Conservation (phyloP, 73 alveolate species). For the Symbiodinium pilosum region DNA sequence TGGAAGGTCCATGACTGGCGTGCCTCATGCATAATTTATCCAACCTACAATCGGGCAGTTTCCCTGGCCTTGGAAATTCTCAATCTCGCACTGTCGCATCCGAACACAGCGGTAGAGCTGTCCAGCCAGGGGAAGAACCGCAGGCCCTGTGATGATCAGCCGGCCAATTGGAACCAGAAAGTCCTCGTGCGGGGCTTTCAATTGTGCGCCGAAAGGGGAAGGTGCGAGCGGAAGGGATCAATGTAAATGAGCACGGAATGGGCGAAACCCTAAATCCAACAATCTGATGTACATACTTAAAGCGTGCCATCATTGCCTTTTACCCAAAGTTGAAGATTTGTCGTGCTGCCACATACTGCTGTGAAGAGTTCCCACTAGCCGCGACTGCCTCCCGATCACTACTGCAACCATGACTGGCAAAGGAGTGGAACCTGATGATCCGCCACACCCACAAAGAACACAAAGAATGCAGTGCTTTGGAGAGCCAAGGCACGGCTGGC, state of each 20-base stretch:
- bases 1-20: too few species aligned
- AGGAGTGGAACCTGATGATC: background rate
- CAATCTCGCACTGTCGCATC: slow-evolving; percentile 88
- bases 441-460: background rate
- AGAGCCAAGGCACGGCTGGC: slow-evolving; percentile 14
- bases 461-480: too few species aligned
- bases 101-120: slow-evolving; percentile 90
- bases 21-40: too few species aligned
- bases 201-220: background rate
- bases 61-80: slow-evolving; percentile 27
- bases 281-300: too few species aligned
- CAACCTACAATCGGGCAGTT: too few species aligned
- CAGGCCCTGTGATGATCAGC: slow-evolving; percentile 73
- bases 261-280: too few species aligned
- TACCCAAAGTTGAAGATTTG: too few species aligned
- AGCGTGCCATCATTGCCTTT: too few species aligned
- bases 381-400: too few species aligned
- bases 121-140: slow-evolving; percentile 71
- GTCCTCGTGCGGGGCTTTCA: background rate
- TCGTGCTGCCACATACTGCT: too few species aligned
- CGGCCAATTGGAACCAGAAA: slow-evolving; percentile 84
- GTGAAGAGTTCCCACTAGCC: too few species aligned
- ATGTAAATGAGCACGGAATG: too few species aligned
- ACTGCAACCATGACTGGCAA: background rate
- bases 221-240: background rate